These are phyloP conservation scores for Galerina marginata DNA, from an alignment of 768 basidiomycete genomes.

Conservation along the genomic window DNA sequence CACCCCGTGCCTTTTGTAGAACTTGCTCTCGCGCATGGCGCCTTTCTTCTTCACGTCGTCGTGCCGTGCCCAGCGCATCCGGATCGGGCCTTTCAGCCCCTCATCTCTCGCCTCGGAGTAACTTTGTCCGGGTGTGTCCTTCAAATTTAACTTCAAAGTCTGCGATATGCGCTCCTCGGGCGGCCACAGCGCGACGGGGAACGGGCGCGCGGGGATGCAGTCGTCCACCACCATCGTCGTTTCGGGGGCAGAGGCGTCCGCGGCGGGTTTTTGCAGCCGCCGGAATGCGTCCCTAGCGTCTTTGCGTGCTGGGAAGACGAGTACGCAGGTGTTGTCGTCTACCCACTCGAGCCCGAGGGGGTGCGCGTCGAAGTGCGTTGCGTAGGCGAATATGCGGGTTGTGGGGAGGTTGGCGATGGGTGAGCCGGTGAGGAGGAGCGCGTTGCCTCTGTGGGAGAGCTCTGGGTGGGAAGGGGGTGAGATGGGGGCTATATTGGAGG, in stretches of 20 bases:
- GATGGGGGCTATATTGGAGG: constrained; percentile 1
- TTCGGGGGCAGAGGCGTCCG: constrained; percentile 43
- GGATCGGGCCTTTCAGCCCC: constrained; percentile 67
- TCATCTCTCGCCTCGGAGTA: constrained; percentile 68
- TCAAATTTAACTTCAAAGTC: neutral
- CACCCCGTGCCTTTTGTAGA: constrained; percentile 77
- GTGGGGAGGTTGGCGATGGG: constrained; percentile 82
- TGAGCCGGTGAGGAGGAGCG: constrained; percentile 71
- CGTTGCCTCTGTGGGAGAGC: constrained; percentile 59
- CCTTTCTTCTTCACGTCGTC: constrained; percentile 82
- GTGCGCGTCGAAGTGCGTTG: constrained; percentile 74
- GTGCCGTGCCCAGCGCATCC: constrained; percentile 76
- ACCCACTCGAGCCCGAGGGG: constrained; percentile 88
- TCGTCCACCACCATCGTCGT: constrained; percentile 43
- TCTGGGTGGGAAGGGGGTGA: constrained; percentile 35
- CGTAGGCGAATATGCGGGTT: constrained; percentile 79
- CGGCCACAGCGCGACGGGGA: constrained; percentile 80
- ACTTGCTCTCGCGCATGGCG: constrained; percentile 73
- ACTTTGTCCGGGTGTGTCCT: no score
- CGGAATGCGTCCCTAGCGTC: constrained; percentile 58
- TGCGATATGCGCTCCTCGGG: constrained; percentile 77
- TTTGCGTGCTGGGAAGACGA: constrained; percentile 68
- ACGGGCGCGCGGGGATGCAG: constrained; percentile 65
- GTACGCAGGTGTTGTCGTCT: constrained; percentile 80
- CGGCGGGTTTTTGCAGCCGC: constrained; percentile 56